Evolutionary conservation across 345 rosid genomes (phyloP).

Genomic region (Boechera divaricarpa): DNA sequence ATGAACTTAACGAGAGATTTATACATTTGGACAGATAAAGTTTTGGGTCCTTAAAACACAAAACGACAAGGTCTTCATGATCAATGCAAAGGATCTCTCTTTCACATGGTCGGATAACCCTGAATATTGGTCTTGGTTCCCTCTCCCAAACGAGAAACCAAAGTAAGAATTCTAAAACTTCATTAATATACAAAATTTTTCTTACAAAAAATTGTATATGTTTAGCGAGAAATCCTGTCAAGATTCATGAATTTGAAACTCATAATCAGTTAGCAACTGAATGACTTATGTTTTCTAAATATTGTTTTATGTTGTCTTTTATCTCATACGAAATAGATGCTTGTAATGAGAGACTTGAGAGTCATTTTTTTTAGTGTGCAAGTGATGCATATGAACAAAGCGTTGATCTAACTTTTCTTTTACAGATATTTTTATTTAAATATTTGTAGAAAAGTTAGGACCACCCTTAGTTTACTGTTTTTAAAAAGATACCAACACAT

Average conservation of each 20-base stretch:
- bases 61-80: conserved; percentile 50
- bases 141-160: conserved; percentile 31
- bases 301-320: not conserved
- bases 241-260: not conserved
- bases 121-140: conserved; percentile 59
- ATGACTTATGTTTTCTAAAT: not conserved
- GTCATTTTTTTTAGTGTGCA: no score
- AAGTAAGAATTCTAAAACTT: conserved; percentile 26
- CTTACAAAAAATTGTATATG: not conserved
- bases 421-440: no score
- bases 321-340: not conserved
- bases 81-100: conserved; percentile 55
- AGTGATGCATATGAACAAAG: no score
- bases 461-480: no score
- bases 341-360: no score
- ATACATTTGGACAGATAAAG: not conserved
- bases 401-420: no score
- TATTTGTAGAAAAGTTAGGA: no score
- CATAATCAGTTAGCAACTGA: no score
- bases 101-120: conserved; percentile 55
- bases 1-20: not conserved
- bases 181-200: not conserved
- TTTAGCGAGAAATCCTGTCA: not conserved
- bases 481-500: no score
- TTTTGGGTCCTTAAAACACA: not conserved